Base-by-base conservation (phyloP, 2,329 filamentous ascomycete species). In the Arthrobotrys entomopaga region DNA sequence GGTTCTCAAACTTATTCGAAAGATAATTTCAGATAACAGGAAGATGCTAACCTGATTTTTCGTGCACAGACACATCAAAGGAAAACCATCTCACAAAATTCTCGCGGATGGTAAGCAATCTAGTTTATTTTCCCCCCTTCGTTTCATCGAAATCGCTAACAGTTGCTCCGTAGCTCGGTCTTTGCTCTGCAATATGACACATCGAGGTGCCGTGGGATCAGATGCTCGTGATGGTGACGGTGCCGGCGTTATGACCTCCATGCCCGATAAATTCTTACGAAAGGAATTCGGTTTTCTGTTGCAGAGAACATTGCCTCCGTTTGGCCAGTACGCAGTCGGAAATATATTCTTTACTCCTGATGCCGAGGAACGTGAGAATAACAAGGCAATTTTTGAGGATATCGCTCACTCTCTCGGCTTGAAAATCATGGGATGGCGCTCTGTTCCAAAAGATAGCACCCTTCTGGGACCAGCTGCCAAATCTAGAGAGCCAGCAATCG, bases 341-440 rank as follows among this genome's bases (percentile, higher is more conserved):
- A 99, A 99, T 83, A 83, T 99, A 80, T 99, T 99, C 85, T 97
- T 99, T 86, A 98, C 97, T 86, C 95, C 94, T 78, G 93, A 97
- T 81, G 87, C 91, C 80, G 91, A 96, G 84, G 90, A 91, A 78
- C 84, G 97, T 81, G 90, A 93, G 80, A 91, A 96, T 84, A 97
- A 93, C 79, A 93, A 95, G 84, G 87, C 89, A 82, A 91, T 91
- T 82, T 96, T 99, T 85, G 93, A 97, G 87, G 91, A 96, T 81
- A 90, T 96, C 84, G 93, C 94, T 82, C 90, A 92, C 81, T 89
- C 89, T 77, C 85, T 98, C 80, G 93, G 92, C 78, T 85, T 99
- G 81, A 89, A 94, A 80, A 92, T 97, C 77, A 85, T 99, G 79
- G 95, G 95, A 81, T 99, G 94, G 94, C 91, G 94, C 87, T 90